Conservation (phyloP, 169 alveolate species). For the Cryptosporidium muris region DNA sequence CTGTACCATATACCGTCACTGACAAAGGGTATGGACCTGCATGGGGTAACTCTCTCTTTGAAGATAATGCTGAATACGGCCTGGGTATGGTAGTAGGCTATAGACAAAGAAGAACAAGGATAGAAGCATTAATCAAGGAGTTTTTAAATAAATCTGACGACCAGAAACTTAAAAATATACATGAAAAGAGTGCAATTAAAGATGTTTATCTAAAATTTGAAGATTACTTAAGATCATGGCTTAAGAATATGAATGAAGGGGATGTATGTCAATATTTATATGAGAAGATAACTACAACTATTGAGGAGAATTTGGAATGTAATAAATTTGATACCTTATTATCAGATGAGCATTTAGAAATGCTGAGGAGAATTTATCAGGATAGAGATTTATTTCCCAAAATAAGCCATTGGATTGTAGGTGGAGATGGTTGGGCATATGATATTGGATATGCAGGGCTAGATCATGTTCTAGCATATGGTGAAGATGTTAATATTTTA, state of each 20-base stretch:
- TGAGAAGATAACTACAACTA: constrained; percentile 51
- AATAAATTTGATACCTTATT: constrained; percentile 31
- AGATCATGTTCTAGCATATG: constrained; percentile 75
- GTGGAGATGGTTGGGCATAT: constrained; percentile 82
- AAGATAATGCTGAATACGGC: constrained; percentile 81
- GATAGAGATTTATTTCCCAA: constrained; percentile 71
- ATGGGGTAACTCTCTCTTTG: constrained; percentile 80
- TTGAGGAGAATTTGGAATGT: constrained; percentile 44
- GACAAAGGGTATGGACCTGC: constrained; percentile 80
- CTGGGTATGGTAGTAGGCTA: constrained; percentile 76
- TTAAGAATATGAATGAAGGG: constrained; percentile 61
- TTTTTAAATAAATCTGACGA: neutral
- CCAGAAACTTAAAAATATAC: neutral
- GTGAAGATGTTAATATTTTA: constrained; percentile 74
- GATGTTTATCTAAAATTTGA: constrained; percentile 3
- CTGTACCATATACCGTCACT: constrained; percentile 73
- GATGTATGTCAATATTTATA: constrained; percentile 54
- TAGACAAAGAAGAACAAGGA: constrained; percentile 45
- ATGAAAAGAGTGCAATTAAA: neutral
- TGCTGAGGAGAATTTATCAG: constrained; percentile 5
- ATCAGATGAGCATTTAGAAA: neutral
- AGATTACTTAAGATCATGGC: constrained; percentile 69
- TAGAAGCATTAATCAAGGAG: constrained; percentile 43
- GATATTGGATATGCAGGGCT: constrained; percentile 80
- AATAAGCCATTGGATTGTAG: constrained; percentile 75